Evolutionary conservation across 345 rosid species (phyloP).

Genomic region (Hibiscus syriacus): DNA sequence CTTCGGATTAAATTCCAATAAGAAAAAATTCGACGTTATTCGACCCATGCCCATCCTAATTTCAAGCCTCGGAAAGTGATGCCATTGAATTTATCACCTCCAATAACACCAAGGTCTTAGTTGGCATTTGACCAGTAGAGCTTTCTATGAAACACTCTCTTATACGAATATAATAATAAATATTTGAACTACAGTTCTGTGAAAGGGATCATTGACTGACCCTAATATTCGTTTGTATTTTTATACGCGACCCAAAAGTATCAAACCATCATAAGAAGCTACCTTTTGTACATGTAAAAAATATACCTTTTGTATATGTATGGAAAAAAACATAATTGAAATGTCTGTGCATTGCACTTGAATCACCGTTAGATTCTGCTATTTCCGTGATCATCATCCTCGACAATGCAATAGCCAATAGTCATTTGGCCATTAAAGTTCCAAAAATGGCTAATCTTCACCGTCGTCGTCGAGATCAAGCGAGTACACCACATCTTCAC

Average conservation of each 20-base stretch:
- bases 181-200: too few relatives aligned
- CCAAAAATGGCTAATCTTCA: background rate
- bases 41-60: too few relatives aligned
- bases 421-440: background rate
- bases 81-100: background rate
- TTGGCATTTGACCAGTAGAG: background rate
- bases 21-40: too few relatives aligned
- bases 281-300: background rate
- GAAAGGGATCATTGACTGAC: background rate
- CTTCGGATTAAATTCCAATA: too few relatives aligned
- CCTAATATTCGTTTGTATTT: background rate
- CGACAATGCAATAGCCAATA: background rate
- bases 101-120: background rate
- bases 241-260: background rate
- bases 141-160: background rate
- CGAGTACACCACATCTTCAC: conserved; percentile 49
- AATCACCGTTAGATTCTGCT: background rate
- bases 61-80: too few relatives aligned
- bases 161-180: too few relatives aligned
- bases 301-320: too few relatives aligned
- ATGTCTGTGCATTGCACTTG: background rate
- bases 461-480: conserved; percentile 24
- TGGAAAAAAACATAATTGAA: background rate
- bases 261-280: background rate
- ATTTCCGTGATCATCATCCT: background rate